These are phyloP conservation scores for Hericium alpestre DNA, from an alignment of 768 basidiomycete genomes.

Conservation along the genomic window DNA sequence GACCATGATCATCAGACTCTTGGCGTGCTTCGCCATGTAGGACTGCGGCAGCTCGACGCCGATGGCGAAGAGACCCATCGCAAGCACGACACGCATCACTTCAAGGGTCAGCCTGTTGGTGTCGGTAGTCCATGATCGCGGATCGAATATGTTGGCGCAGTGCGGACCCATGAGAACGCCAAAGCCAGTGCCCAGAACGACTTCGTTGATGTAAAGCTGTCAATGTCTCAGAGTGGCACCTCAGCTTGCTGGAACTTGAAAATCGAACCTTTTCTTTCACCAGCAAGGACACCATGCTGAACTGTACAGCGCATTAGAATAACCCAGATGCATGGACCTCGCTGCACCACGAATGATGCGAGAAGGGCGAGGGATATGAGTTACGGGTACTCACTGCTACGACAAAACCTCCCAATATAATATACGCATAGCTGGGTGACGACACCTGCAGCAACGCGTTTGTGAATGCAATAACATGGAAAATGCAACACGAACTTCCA, in stretches of 20 bases:
- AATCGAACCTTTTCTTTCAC: slow-evolving; percentile 65
- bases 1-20: slow-evolving; percentile 57
- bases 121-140: slow-evolving; percentile 52
- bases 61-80: slow-evolving; percentile 86
- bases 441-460: slow-evolving; percentile 33
- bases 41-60: slow-evolving; percentile 85
- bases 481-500: slow-evolving; percentile 11
- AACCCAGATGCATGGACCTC: no score
- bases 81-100: slow-evolving; percentile 80
- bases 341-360: background rate
- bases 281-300: slow-evolving; percentile 76
- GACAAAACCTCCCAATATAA: slow-evolving; percentile 49
- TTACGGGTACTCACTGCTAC: slow-evolving; percentile 27
- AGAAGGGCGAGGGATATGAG: background rate
- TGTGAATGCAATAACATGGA: slow-evolving; percentile 15
- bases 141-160: slow-evolving; percentile 61
- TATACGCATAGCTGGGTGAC: slow-evolving; percentile 44
- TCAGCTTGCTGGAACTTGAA: background rate
- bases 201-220: slow-evolving; percentile 85
- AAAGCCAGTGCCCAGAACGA: slow-evolving; percentile 76
- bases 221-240: background rate
- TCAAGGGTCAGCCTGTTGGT: slow-evolving; percentile 68
- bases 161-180: slow-evolving; percentile 64
- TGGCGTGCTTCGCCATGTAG: slow-evolving; percentile 75
- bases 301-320: slow-evolving; percentile 31